Percentiles rank a stretch among this genome's conserved stretches.
phyloP scores from a whole-genome alignment of 441 rosid genomes.

The Euphorbia celastroides region DNA sequence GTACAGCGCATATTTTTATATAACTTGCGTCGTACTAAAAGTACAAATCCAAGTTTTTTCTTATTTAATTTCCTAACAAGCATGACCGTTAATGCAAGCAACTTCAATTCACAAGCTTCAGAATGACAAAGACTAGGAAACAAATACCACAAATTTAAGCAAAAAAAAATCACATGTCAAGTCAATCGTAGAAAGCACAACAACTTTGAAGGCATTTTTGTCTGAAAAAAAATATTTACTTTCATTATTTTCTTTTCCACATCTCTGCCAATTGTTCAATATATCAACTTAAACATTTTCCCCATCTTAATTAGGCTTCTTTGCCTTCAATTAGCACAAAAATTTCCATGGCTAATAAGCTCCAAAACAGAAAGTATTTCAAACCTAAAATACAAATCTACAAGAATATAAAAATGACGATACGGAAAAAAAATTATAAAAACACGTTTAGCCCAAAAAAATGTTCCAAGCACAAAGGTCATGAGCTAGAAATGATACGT shows the following conservation, averaged over 20 bases:
- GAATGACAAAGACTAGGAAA: background rate
- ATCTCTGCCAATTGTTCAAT: slow-evolving; percentile 18
- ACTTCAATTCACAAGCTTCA: background rate
- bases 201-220: background rate
- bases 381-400: slow-evolving; percentile 11
- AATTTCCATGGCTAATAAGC: background rate
- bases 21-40: no score
- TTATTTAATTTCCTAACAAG: background rate
- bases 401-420: slow-evolving; percentile 5
- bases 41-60: no score
- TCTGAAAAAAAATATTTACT: background rate
- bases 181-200: background rate
- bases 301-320: no score
- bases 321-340: background rate
- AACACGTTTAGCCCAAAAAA: background rate
- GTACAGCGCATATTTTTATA: no score
- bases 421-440: background rate
- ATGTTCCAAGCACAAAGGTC: no score
- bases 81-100: slow-evolving; percentile 1
- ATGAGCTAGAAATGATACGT: slow-evolving; percentile 49
- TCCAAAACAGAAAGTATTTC: slow-evolving; percentile 7
- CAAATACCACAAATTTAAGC: background rate
- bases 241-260: slow-evolving; percentile 16
- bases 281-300: no score
- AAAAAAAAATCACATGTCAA: no score